Percentiles rank a stretch among this genome's conserved stretches.
Evolutionary conservation across 306 rosid species (phyloP).

Genomic region (Neltuma alba): DNA sequence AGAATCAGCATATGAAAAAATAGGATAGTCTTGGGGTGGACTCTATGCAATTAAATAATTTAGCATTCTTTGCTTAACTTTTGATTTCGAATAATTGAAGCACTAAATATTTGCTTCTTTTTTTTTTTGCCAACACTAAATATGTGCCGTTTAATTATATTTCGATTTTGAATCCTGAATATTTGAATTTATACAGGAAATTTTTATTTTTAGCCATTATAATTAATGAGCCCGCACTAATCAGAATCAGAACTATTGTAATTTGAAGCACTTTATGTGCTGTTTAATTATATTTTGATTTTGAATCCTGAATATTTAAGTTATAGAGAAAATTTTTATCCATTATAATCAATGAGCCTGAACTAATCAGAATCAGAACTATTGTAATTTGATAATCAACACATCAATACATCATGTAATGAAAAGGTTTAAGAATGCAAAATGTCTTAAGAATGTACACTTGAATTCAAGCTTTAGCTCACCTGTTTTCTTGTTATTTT

Average conservation of each 20-base stretch:
- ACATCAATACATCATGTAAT: too few relatives aligned
- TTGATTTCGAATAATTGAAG: background rate
- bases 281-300: background rate
- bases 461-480: background rate
- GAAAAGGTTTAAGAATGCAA: too few relatives aligned
- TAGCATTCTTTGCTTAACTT: background rate
- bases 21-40: background rate
- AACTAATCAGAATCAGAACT: background rate
- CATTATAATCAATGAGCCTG: background rate
- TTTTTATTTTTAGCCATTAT: background rate
- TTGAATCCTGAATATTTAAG: conserved; percentile 2
- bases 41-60: background rate
- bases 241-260: background rate
- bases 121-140: too few relatives aligned
- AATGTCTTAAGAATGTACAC: background rate
- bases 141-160: background rate
- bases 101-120: too few relatives aligned
- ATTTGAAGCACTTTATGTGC: background rate
- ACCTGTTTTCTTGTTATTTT: background rate
- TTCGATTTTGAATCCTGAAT: background rate
- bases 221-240: background rate
- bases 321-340: background rate
- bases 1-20: background rate
- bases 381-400: background rate
- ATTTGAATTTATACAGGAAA: background rate